These are phyloP conservation scores for Eucalyptus curtisii DNA, from an alignment of 345 rosid genomes.

Conservation along the genomic window DNA sequence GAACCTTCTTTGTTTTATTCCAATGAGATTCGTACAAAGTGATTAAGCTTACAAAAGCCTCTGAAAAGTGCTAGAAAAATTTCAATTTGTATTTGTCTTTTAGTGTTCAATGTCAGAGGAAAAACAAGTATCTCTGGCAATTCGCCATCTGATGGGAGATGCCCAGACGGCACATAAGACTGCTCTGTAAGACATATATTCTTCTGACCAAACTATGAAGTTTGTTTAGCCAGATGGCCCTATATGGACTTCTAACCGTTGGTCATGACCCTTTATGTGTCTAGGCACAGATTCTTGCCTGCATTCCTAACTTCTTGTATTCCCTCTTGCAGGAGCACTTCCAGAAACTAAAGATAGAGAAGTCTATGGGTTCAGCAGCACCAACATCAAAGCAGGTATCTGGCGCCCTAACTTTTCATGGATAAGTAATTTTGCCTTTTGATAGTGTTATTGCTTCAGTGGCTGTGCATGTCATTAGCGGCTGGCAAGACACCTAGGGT, in stretches of 20 bases:
- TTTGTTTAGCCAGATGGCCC: background rate
- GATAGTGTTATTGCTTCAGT: background rate
- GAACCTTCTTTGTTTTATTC: background rate
- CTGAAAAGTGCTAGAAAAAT: background rate
- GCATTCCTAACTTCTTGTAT: background rate
- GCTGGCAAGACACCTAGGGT: background rate
- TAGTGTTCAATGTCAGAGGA: background rate
- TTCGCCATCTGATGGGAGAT: background rate
- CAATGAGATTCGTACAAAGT: background rate
- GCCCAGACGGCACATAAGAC: background rate
- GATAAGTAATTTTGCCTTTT: background rate
- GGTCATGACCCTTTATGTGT: background rate
- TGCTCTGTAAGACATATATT: background rate
- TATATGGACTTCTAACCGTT: background rate
- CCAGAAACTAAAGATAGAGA: slow-evolving; percentile 73
- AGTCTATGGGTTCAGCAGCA: slow-evolving; percentile 69
- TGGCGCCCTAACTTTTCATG: background rate
- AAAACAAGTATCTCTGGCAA: background rate
- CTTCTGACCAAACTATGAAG: background rate
- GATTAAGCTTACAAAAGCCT: background rate
- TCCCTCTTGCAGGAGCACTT: slow-evolving; percentile 59
- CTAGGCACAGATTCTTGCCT: background rate
- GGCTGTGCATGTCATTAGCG: background rate
- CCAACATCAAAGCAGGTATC: slow-evolving; percentile 84
- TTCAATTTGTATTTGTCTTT: background rate